phyloP scores from a whole-genome alignment of 805 yeast genomes.

The Candida namnaoensis region DNA sequence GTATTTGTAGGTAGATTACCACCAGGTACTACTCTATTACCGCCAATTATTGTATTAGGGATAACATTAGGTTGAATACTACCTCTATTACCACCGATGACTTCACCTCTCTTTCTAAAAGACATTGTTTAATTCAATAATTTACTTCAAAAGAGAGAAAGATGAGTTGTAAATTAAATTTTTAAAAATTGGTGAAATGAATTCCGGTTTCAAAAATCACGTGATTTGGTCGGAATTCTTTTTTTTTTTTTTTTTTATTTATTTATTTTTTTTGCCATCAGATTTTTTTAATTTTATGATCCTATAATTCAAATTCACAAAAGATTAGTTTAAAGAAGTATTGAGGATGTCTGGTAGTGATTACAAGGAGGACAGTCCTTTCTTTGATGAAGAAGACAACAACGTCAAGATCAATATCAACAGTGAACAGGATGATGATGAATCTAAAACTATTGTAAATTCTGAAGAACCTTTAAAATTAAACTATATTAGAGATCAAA shows the following conservation, averaged over 20 bases:
- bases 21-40: neutral
- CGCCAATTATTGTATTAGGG: constrained; percentile 2
- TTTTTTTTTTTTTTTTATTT: too few relatives aligned
- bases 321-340: too few relatives aligned
- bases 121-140: constrained; percentile 30
- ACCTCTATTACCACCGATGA: constrained; percentile 19
- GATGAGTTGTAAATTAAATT: too few relatives aligned
- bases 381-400: constrained; percentile 1
- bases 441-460: constrained; percentile 3
- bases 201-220: neutral
- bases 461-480: constrained; percentile 8
- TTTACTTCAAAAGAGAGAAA: too few relatives aligned
- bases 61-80: constrained; percentile 1
- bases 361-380: neutral
- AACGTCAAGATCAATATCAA: constrained; percentile 1
- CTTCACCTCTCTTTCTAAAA: constrained; percentile 50
- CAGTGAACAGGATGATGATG: constrained; percentile 6
- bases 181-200: neutral
- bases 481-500: constrained; percentile 16
- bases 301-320: too few relatives aligned
- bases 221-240: neutral
- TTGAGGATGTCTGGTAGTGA: neutral
- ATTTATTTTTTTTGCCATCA: too few relatives aligned
- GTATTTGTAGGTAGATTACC: too few relatives aligned
- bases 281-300: too few relatives aligned